Percentiles rank a stretch among this genome's conserved stretches.
Conservation (phyloP, 371 early-diverging fungal species). For the Rhizomucor miehei region DNA sequence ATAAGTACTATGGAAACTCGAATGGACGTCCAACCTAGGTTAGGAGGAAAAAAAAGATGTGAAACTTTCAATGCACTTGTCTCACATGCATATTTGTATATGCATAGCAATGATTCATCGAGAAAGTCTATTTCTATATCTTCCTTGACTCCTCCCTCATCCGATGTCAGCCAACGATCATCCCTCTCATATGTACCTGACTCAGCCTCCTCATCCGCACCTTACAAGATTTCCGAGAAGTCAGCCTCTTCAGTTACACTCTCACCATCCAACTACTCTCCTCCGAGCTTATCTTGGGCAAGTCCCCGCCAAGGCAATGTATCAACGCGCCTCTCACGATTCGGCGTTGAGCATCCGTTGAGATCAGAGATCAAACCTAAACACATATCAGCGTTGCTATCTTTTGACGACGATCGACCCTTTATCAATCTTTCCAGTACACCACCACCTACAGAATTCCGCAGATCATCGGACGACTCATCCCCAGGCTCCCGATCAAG, state of each 20-base stretch:
- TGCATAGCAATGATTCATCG: neutral
- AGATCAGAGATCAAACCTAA: neutral
- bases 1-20: neutral
- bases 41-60: neutral
- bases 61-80: neutral
- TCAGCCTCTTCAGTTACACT: slow-evolving; percentile 32
- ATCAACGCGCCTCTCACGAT: slow-evolving; percentile 8
- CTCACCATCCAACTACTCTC: slow-evolving; percentile 21
- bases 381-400: neutral
- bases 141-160: slow-evolving; percentile 13
- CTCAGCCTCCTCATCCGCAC: slow-evolving; percentile 27
- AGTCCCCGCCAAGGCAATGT: slow-evolving; percentile 18
- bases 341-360: slow-evolving; percentile 4
- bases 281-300: slow-evolving; percentile 34
- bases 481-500: slow-evolving; percentile 2
- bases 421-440: neutral
- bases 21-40: neutral
- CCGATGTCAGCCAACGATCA: slow-evolving; percentile 27
- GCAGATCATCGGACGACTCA: neutral
- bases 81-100: neutral
- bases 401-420: neutral
- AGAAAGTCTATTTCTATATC: slow-evolving; percentile 9
- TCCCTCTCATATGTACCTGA: slow-evolving; percentile 35
- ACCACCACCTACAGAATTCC: neutral
- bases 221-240: slow-evolving; percentile 42